Conservation (phyloP, 169 alveolate genomes). For the Eimeria mitis region DNA sequence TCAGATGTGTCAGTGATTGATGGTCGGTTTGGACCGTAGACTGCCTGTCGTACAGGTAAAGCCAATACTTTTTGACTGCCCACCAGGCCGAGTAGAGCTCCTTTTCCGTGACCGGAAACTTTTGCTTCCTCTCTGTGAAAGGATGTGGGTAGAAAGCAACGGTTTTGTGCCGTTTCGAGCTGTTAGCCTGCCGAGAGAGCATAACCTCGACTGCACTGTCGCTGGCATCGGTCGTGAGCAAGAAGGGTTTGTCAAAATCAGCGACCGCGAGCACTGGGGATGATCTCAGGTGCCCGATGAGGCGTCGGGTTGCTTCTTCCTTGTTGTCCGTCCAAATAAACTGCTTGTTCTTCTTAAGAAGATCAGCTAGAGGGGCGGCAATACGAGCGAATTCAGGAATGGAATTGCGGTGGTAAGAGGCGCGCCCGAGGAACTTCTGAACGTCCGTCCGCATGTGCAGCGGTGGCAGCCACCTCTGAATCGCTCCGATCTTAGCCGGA, state of each 20-base stretch:
- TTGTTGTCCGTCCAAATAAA: not conserved
- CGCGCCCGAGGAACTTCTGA: too few relatives aligned
- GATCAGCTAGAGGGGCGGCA: too few relatives aligned
- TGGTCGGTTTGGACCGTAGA: not conserved
- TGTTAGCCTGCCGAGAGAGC: not conserved
- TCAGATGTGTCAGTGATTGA: not conserved
- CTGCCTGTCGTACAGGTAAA: not conserved
- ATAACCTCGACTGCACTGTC: not conserved
- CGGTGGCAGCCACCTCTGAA: too few relatives aligned
- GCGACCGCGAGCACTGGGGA: not conserved
- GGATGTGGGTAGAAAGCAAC: not conserved
- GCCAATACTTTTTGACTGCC: not conserved
- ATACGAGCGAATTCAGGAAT: too few relatives aligned
- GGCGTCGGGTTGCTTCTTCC: not conserved
- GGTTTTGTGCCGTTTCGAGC: not conserved
- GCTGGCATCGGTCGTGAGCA: not conserved
- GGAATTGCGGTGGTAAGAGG: too few relatives aligned
- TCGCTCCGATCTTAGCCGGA: too few relatives aligned
- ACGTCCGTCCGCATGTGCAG: too few relatives aligned
- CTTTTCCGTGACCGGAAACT: conserved; percentile 37
- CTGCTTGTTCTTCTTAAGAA: not conserved
- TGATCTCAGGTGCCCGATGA: not conserved
- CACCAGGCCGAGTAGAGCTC: conserved; percentile 82
- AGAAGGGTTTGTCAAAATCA: not conserved
- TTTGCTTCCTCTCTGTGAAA: not conserved